Evolutionary conservation across 1,284 basidiomycete genomes (phyloP).

Genomic region (Ustilago cynodontis): DNA sequence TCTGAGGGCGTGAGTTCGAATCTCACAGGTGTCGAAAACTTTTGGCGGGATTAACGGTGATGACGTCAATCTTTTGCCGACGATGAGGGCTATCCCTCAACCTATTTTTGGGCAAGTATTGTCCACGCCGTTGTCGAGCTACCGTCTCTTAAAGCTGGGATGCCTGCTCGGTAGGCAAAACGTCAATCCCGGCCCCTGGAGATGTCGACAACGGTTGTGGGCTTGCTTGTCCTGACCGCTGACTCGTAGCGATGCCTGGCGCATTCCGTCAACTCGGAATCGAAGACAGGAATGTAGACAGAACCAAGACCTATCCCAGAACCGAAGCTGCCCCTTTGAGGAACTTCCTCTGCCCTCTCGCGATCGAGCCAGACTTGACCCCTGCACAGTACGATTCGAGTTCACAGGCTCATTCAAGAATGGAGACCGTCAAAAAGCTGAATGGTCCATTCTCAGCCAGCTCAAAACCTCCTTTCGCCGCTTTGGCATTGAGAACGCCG

Average conservation of each 20-base stretch:
- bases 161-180: slow-evolving; percentile 2
- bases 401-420: background rate
- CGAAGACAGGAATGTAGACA: background rate
- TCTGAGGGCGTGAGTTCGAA: slow-evolving; percentile 61
- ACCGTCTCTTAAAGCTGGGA: slow-evolving; percentile 6
- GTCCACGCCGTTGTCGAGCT: slow-evolving; percentile 2
- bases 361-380: background rate
- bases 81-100: slow-evolving; percentile 19
- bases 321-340: slow-evolving; percentile 18
- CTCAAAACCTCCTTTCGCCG: slow-evolving; percentile 1
- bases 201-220: background rate
- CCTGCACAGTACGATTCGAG: slow-evolving; percentile 1
- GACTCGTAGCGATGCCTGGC: background rate
- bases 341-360: slow-evolving; percentile 4
- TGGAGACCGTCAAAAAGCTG: background rate
- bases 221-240: slow-evolving; percentile 4
- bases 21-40: slow-evolving; percentile 52
- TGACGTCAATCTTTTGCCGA: slow-evolving; percentile 21
- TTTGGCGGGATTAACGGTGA: slow-evolving; percentile 7
- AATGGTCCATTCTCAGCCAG: slow-evolving; percentile 4
- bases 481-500: background rate
- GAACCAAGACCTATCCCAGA: background rate
- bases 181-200: slow-evolving; percentile 1
- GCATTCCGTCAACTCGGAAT: background rate
- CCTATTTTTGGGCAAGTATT: slow-evolving; percentile 9